phyloP scores from a whole-genome alignment of 371 early-diverging fungal species.

The Mortierella sp. region DNA sequence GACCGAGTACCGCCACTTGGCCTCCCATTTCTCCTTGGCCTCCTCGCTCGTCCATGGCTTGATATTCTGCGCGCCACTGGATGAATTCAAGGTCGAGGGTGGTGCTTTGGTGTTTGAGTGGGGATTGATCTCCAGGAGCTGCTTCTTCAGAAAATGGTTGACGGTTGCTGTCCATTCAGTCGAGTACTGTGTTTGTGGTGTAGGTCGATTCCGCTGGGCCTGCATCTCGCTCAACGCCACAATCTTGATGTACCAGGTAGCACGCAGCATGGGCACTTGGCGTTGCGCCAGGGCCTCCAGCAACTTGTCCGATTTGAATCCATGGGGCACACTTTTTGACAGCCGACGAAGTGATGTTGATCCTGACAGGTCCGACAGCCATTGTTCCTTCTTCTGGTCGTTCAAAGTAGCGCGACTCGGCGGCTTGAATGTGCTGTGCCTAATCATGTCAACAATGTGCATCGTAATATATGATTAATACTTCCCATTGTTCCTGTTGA shows the following conservation, averaged over 20 bases:
- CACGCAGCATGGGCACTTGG: conserved; percentile 77
- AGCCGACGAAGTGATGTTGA: conserved; percentile 70
- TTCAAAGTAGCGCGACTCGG: conserved; percentile 68
- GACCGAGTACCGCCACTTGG: conserved; percentile 74
- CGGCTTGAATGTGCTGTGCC: conserved; percentile 68
- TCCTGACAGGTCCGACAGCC: conserved; percentile 70
- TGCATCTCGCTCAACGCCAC: conserved; percentile 63
- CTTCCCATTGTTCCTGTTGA: neutral
- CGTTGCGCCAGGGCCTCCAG: conserved; percentile 70
- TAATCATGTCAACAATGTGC: conserved; percentile 23
- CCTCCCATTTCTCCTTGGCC: conserved; percentile 66
- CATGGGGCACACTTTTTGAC: conserved; percentile 71
- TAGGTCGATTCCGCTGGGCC: conserved; percentile 40
- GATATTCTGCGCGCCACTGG: conserved; percentile 52
- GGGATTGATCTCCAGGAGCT: conserved; percentile 63
- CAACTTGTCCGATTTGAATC: conserved; percentile 76
- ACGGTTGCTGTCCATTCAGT: conserved; percentile 53
- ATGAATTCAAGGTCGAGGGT: conserved; percentile 49
- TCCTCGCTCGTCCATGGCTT: conserved; percentile 68
- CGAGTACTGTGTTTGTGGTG: conserved; percentile 42
- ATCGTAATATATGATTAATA: neutral
- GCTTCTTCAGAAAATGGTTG: conserved; percentile 58
- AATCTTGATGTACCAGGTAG: conserved; percentile 82
- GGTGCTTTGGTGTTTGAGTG: conserved; percentile 23
- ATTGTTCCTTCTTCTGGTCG: conserved; percentile 70